Conservation (phyloP, 73 alveolate genomes). For the Paramecium biaurelia region DNA sequence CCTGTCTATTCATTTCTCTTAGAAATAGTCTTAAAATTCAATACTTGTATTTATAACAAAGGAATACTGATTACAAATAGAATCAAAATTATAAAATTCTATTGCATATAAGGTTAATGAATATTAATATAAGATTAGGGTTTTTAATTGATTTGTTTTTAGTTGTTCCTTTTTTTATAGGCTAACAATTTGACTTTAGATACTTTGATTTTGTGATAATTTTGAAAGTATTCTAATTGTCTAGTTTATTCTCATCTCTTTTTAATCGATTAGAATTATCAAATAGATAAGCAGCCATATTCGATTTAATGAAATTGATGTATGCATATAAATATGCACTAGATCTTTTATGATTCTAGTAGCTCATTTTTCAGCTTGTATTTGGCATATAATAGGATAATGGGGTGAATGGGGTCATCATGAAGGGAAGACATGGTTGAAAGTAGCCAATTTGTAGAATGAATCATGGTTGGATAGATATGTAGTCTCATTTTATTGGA, state of each 20-base stretch:
- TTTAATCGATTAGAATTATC: conserved; percentile 31
- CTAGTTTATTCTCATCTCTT: neutral
- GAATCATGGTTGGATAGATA: neutral
- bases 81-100: neutral
- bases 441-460: neutral
- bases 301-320: conserved; percentile 10
- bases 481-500: conserved; percentile 61
- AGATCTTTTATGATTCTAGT: neutral
- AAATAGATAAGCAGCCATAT: neutral
- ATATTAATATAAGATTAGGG: neutral
- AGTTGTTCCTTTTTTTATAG: conserved; percentile 15
- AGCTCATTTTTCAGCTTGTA: conserved; percentile 33
- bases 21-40: neutral
- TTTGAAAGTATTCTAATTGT: neutral
- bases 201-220: neutral
- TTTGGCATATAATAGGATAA: conserved; percentile 26
- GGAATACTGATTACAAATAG: neutral
- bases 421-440: neutral
- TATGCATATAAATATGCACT: neutral
- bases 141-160: conserved; percentile 24
- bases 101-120: neutral
- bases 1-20: conserved; percentile 8
- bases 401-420: conserved; percentile 24
- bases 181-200: neutral
- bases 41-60: neutral